Base-by-base conservation (phyloP, 176 grass and related monocot genomes). In the Avena atlantica region DNA sequence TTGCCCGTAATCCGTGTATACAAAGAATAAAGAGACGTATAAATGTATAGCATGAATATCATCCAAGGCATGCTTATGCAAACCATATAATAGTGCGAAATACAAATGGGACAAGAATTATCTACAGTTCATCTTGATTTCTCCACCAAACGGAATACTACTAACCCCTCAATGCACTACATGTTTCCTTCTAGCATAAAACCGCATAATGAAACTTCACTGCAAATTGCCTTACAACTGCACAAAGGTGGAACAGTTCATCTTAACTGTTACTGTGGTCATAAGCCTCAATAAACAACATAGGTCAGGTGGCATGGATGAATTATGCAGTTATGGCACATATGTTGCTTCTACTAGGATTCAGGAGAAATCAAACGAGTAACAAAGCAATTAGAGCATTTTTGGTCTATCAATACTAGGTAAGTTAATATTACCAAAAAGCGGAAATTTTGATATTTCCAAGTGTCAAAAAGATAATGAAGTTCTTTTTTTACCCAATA, bases 101-200 rank as follows among this genome's bases (percentile, higher is more conserved):
- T 77, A 7, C 3, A 58, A 56, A n/a, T 48, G 12, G 8, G 8
- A 78, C 62, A 71, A 70, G 27, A 45, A 17, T 45, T 16, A 12
- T 87, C 20, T 47, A 50, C 24, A 19, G 51, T 27, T 16, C 66
- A 74, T 73, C 50, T 25, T 37, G 57, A 91, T 87, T 73, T 65
- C 23, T 69, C 65, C 19, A 70, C 19, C 20, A 36, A 70, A 44
- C 8, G 8, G 34, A 81, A 9, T 49, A 47, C 7, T 23, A 76
- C 12, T 40, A 56, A 11, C 80, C 21, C 58, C 57, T 81, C 49
- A 20, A 44, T 27, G 63, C 13, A 51, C 27, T 63, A 52, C 20
- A 84, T 81, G 59, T 67, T 76, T 80, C 20, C 20, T 89, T 52
- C 24, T 70, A 78, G 71, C 61, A 77, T 61, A 85, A 21, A 52